Conservation (phyloP, 2,329 filamentous ascomycete species). For the Stachybotrys chlorohalonatus region DNA sequence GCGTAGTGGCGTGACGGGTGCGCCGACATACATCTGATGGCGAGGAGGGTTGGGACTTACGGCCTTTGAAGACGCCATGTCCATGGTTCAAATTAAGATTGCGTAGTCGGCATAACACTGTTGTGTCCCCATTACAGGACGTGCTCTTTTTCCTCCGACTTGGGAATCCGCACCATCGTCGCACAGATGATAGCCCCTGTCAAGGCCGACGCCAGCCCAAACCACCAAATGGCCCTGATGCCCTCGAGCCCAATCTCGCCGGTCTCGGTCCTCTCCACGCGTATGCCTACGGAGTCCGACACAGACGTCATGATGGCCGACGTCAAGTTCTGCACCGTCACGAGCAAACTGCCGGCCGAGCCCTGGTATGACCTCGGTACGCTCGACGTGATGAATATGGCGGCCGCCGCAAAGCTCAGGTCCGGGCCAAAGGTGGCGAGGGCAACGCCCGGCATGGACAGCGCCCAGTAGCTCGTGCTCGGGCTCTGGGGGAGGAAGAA, state of each 20-base stretch:
- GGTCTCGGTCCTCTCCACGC: conserved; percentile 1
- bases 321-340: conserved; percentile 36
- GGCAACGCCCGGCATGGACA: conserved; percentile 32
- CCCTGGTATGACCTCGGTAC: conserved; percentile 37
- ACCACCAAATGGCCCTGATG: conserved; percentile 6
- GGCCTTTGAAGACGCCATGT: too few species aligned
- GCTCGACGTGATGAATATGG: conserved; percentile 38
- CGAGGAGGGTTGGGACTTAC: too few species aligned
- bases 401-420: conserved; percentile 34
- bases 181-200: conserved; percentile 2
- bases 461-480: conserved; percentile 31
- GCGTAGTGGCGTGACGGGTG: too few species aligned
- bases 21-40: too few species aligned
- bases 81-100: too few species aligned
- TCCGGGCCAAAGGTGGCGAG: conserved; percentile 37
- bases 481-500: conserved; percentile 21
- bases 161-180: conserved; percentile 5
- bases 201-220: conserved; percentile 4
- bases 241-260: conserved; percentile 5
- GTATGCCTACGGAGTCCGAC: conserved; percentile 21
- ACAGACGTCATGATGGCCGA: conserved; percentile 29
- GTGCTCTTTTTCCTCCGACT: conserved; percentile 5
- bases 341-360: conserved; percentile 29
- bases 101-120: too few species aligned
- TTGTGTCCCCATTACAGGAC: conserved; percentile 3